phyloP scores from a whole-genome alignment of 495 filamentous ascomycete genomes.

The Aspergillus cristatus region DNA sequence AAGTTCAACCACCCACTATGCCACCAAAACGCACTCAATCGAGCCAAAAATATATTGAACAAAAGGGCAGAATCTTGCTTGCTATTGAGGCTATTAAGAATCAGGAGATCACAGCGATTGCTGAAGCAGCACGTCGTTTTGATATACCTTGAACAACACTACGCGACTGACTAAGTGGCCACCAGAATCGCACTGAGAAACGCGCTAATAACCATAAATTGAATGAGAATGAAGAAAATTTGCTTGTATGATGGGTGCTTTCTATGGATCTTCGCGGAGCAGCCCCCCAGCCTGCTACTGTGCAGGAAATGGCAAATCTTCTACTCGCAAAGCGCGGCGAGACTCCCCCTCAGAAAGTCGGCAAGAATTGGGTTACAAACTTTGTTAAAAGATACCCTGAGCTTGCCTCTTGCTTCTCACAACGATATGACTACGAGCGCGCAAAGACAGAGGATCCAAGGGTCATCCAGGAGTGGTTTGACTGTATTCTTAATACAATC shows the following conservation, averaged over 20 bases:
- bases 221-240: neutral
- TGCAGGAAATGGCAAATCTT: constrained; percentile 2
- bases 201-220: neutral
- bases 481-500: too few relatives aligned
- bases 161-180: neutral
- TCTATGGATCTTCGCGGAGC: constrained; percentile 1
- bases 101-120: neutral
- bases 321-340: neutral
- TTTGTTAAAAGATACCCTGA: too few relatives aligned
- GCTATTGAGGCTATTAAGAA: neutral
- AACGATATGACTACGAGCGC: too few relatives aligned
- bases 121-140: neutral
- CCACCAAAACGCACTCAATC: neutral
- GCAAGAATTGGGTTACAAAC: neutral
- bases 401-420: too few relatives aligned
- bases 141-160: neutral
- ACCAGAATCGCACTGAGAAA: neutral
- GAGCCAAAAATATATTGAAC: neutral
- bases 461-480: too few relatives aligned
- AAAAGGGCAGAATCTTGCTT: neutral
- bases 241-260: neutral
- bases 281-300: neutral
- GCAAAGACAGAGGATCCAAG: too few relatives aligned
- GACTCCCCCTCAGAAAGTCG: neutral
- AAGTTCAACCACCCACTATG: neutral